phyloP scores from a whole-genome alignment of 768 basidiomycete species.

The Agaricus subrufescens region DNA sequence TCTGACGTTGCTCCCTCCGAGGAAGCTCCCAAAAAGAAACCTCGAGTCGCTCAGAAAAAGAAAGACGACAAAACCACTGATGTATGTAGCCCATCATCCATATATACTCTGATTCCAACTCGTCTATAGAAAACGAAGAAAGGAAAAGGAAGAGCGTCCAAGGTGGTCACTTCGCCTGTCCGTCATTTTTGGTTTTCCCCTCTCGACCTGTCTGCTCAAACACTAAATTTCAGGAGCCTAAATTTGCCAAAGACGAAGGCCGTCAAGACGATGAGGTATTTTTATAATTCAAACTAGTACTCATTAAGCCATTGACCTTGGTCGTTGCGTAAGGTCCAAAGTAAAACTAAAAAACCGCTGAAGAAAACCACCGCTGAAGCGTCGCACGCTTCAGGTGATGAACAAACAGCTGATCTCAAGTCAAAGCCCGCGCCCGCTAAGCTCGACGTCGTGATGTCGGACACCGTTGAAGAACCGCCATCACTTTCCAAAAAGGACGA shows the following conservation, averaged over 20 bases:
- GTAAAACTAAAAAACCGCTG: background rate
- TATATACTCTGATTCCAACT: conserved; percentile 9
- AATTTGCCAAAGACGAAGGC: background rate
- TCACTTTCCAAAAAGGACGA: background rate
- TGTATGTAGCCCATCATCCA: background rate
- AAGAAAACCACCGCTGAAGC: conserved; percentile 1
- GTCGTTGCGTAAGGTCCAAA: too few relatives aligned
- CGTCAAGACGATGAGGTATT: background rate
- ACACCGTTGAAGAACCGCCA: background rate
- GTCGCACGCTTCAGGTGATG: background rate
- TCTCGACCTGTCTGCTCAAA: background rate
- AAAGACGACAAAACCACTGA: conserved; percentile 5
- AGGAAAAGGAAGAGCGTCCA: conserved; percentile 10
- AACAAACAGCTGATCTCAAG: background rate
- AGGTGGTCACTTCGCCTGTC: background rate
- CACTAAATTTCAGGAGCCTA: background rate
- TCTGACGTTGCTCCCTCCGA: background rate
- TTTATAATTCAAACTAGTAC: background rate
- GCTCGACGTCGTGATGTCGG: background rate
- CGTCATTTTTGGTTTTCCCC: background rate
- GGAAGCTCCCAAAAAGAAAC: background rate
- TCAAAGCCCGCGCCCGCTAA: background rate
- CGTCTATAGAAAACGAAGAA: conserved; percentile 1
- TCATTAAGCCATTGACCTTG: background rate
- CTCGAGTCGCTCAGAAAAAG: conserved; percentile 1